Percentiles rank a stretch among this genome's conserved stretches.
These are phyloP conservation scores for Citrus medica DNA, from an alignment of 345 rosid genomes.

Conservation along the genomic window DNA sequence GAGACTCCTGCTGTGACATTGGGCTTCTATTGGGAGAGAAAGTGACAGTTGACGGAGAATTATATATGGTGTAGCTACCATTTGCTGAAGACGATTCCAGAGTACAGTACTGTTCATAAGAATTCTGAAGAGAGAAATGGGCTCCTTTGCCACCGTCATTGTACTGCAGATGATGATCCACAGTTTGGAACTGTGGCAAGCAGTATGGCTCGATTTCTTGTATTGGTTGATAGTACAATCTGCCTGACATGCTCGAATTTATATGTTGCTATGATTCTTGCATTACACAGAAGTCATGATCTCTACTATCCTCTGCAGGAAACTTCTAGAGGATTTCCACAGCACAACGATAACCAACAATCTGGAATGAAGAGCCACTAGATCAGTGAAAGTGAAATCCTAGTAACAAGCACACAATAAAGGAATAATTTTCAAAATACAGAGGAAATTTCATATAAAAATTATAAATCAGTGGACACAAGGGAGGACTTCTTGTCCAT, in stretches of 20 bases:
- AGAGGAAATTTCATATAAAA: not conserved
- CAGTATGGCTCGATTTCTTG: constrained; percentile 41
- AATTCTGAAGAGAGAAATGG: constrained; percentile 31
- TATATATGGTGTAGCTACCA: constrained; percentile 29
- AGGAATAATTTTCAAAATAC: not conserved
- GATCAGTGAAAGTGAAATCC: not conserved
- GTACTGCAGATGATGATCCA: constrained; percentile 28
- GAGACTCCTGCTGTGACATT: constrained; percentile 46
- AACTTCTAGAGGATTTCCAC: not conserved
- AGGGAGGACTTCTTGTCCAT: not conserved
- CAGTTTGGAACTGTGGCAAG: constrained; percentile 38
- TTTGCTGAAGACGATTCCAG: constrained; percentile 60
- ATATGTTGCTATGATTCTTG: constrained; percentile 32
- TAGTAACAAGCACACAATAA: not conserved
- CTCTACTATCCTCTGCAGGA: not conserved
- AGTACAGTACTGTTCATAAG: constrained; percentile 48
- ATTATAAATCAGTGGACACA: not conserved
- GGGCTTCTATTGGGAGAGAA: constrained; percentile 52
- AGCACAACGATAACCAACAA: not conserved
- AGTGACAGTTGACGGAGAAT: constrained; percentile 37
- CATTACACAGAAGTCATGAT: constrained; percentile 22
- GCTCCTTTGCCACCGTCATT: constrained; percentile 22
- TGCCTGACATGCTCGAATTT: constrained; percentile 39
- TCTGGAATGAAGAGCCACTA: constrained; percentile 20
- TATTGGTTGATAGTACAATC: constrained; percentile 32